Conservation (phyloP, 2,329 filamentous ascomycete species). For the Clonostachys byssicola region DNA sequence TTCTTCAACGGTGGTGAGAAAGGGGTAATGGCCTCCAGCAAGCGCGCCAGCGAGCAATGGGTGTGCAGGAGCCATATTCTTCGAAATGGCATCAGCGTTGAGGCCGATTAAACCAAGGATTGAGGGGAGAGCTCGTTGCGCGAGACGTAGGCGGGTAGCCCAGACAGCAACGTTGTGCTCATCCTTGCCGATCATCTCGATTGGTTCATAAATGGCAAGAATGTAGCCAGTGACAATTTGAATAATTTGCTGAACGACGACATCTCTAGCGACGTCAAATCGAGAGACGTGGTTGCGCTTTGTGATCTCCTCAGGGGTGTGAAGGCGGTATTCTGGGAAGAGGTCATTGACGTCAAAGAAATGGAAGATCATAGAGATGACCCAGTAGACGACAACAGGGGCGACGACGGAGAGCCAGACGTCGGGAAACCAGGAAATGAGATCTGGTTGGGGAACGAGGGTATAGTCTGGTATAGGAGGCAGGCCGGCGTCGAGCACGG, state of each 20-base stretch:
- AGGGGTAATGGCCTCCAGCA: conserved; percentile 77
- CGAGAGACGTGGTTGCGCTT: conserved; percentile 84
- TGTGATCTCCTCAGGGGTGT: conserved; percentile 87
- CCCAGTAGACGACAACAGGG: conserved; percentile 86
- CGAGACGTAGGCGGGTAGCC: conserved; percentile 76
- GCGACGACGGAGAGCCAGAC: conserved; percentile 71
- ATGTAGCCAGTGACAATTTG: conserved; percentile 70
- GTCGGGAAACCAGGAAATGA: conserved; percentile 78
- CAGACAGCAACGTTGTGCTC: conserved; percentile 86
- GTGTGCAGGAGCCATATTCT: conserved; percentile 67
- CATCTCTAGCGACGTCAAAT: conserved; percentile 84
- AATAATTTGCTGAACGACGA: conserved; percentile 86
- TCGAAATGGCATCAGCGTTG: conserved; percentile 70
- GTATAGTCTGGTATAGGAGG: conserved; percentile 85
- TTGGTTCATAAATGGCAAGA: conserved; percentile 68
- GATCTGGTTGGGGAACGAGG: conserved; percentile 62
- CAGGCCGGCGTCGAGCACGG: conserved; percentile 53
- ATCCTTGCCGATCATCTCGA: conserved; percentile 71
- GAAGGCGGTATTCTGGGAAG: conserved; percentile 86
- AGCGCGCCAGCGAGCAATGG: conserved; percentile 72
- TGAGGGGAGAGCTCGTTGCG: conserved; percentile 72
- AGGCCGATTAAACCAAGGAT: conserved; percentile 70
- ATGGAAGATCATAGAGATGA: conserved; percentile 81
- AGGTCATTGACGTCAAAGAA: conserved; percentile 79
- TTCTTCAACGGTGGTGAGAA: conserved; percentile 55